Conservation (phyloP, 305 asterid genomes). For the Salvia sclarea region DNA sequence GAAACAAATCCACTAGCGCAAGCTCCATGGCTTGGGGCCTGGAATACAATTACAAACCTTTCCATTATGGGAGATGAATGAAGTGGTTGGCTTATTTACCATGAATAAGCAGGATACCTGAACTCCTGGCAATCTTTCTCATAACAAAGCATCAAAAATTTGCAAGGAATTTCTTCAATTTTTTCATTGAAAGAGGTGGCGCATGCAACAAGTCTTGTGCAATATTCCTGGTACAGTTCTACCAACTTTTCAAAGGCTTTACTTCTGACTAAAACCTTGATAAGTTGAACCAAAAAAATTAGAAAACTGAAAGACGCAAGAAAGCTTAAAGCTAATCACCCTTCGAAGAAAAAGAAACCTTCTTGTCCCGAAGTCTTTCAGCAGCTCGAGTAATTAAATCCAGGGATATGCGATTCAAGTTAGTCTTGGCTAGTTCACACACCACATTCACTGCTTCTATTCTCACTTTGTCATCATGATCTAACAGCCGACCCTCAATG, state of each 20-base stretch:
- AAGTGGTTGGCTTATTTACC: constrained; percentile 4
- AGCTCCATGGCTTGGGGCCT: constrained; percentile 86
- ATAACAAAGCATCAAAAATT: constrained; percentile 77
- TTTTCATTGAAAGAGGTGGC: constrained; percentile 45
- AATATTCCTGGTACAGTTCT: constrained; percentile 77
- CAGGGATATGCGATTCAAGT: constrained; percentile 45
- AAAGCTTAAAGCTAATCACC: constrained; percentile 23
- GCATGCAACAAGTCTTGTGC: constrained; percentile 57
- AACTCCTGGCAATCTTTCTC: constrained; percentile 83
- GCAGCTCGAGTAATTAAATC: constrained; percentile 62
- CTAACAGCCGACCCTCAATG: constrained; percentile 53
- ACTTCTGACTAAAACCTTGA: constrained; percentile 73
- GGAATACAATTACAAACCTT: constrained; percentile 35
- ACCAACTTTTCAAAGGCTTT: constrained; percentile 72
- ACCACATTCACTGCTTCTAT: constrained; percentile 54
- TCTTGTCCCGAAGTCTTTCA: constrained; percentile 88
- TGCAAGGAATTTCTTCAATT: constrained; percentile 84
- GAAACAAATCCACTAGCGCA: constrained; percentile 76
- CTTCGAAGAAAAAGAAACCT: constrained; percentile 49
- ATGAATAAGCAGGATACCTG: constrained; percentile 50
- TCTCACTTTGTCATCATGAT: constrained; percentile 62
- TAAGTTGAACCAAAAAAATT: constrained; percentile 27
- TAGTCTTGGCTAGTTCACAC: constrained; percentile 69
- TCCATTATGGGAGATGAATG: constrained; percentile 1
- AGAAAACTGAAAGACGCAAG: constrained; percentile 29